Conservation (phyloP, 768 basidiomycete species). For the Mycena albidolilacea region DNA sequence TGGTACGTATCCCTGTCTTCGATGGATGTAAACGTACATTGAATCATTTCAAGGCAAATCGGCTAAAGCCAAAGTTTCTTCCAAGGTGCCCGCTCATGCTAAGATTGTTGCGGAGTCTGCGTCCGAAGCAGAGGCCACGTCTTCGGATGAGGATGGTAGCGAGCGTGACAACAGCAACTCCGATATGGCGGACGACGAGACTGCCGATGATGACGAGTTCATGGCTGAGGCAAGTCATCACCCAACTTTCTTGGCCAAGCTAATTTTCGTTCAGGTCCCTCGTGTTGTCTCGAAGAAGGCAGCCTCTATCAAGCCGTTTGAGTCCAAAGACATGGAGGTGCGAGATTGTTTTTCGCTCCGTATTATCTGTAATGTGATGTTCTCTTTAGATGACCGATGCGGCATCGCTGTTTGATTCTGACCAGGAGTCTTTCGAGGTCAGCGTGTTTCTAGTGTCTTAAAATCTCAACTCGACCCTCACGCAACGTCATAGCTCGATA, state of each 20-base stretch:
- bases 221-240: background rate
- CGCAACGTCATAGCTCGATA: background rate
- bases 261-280: background rate
- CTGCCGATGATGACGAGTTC: background rate
- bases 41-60: too few relatives aligned
- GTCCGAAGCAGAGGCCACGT: background rate
- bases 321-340: background rate
- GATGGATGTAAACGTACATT: background rate
- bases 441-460: background rate
- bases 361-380: background rate
- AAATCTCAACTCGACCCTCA: background rate
- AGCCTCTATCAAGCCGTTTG: background rate
- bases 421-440: slow-evolving; percentile 2
- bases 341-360: background rate
- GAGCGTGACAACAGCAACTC: background rate
- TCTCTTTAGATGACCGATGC: background rate
- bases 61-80: background rate
- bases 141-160: background rate
- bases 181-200: background rate
- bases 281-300: background rate
- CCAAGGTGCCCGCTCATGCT: background rate
- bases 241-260: background rate
- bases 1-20: background rate
- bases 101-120: slow-evolving; percentile 8
- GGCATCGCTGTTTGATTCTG: background rate